Evolutionary conservation across 352 stramenopile species (phyloP), one percentile per base, ranked within the genome.

Genomic region (Pythium sp.): DNA sequence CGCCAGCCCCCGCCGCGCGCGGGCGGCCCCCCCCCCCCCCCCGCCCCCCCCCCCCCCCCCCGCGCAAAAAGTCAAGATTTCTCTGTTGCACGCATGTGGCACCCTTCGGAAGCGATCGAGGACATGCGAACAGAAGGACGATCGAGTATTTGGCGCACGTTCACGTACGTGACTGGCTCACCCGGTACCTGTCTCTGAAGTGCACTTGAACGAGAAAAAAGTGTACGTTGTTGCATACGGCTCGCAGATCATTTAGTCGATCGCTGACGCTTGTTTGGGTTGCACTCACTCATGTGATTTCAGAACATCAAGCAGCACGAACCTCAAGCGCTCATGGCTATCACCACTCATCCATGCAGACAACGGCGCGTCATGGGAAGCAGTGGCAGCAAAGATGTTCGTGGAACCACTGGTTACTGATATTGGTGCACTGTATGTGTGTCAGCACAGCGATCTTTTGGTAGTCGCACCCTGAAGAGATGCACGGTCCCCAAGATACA

Each of bases 221-320:
- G 15, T 15, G 18, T 15, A 22, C 15, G 5, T 60, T 26, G 34
- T 60, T 43, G 54, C 54, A 41, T 12, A 60, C 54, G 28, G 54
- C 28, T 22, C 28, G 28, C 54, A 8, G 54, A 11, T n/a, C 41
- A n/a, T 60, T 60, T 60, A 60, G 54, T 60, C 54, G 18, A 60
- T 24, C 54, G 15, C 2, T 26, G 28, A 26, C 54, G 18, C 15
- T 43, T 32, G 9, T 43, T 43, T 20, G 15, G 11, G 18, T 11
- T 60, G 54, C 15, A 43, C 28, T 60, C 54, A 3, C 54, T 43
- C 28, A 22, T 14, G 18, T 12, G 18, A 28, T 24, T 34, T 32
- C 28, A 60, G 54, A 59, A 30, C 30, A 18, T 60, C 54, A 22
- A 60, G 28, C 14, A 60, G 26, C 28, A 28, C 54, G 26, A 38